Evolutionary conservation across 2,329 filamentous ascomycete genomes (phyloP), one percentile per base, ranked within the genome.

Genomic region (Diaporthe capsici): DNA sequence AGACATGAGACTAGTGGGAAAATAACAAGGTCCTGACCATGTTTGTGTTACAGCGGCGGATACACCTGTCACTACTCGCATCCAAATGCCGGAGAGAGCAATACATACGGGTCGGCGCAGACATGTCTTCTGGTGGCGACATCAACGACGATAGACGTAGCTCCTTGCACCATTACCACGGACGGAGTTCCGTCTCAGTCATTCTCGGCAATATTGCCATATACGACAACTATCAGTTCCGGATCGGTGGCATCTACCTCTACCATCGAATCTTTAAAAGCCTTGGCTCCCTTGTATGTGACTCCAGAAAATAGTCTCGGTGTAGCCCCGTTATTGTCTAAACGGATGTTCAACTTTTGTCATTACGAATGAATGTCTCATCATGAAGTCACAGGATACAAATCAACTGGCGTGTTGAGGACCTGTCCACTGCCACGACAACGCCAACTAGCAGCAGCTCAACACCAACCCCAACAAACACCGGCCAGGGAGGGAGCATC

Each of bases 371-470:
- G 25, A 57, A 17, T 58, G 22, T 58, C 55, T 58, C 28, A 58
- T 31, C 55, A 58, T 22, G 20, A 37, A 4, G 8, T 20, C 17
- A 58, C 55, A 58, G 55, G 12, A 58, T 58, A 58, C 55, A 49
- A 58, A 58, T 58, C 55, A 58, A 58, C 22, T 58, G 55, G 55
- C 55, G 31, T 17, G 55, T 17, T 37, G 55, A 58, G 31, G 55
- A 58, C 31, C 17, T 58, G 31, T 34, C 55, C 28, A 37, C 17
- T 58, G 55, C 31, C 17, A 37, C 17, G 22, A 17, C 55, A 34
- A 58, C 53, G 25, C 53, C 12, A 31, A 55, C 53, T 17, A 55
- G 12, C 25, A 55, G 53, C 53, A 28, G 28, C 53, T 31, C 25
- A 2, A 15, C 55, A 37, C 55, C 55, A 12, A 58, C 6, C 20